Base-by-base conservation (phyloP, 805 yeast species). In the Schwanniomyces pseudopolymorphus region DNA sequence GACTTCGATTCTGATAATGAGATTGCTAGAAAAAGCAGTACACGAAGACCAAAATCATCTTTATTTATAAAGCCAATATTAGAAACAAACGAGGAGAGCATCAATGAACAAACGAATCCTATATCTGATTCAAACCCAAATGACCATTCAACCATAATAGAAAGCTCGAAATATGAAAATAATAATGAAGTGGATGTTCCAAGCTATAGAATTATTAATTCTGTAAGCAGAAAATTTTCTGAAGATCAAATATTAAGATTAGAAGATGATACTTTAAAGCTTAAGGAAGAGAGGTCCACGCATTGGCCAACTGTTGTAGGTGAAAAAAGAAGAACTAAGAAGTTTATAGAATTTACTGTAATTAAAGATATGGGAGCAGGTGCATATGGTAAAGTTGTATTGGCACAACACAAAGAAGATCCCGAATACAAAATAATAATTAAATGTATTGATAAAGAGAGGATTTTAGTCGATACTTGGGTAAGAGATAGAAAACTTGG, bases 381-480 rank as follows among this genome's bases (percentile, higher is more conserved):
- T 33, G 97, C 98, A 0, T 94, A 94, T 60, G 99, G 99, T 10
- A 88, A 89, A 60, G 99, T 94, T 16, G 85, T 89, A 21, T 74
- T 89, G 20, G 94, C 88, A 3, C 79, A 79, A 61, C 87, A 85
- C 58, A 79, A 77, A 39, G 72, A 76, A 22, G 89, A 87, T 54
- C 76, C 79, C 0, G 66, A 67, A 2, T 84, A 87, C 61, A 79
- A 75, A 50, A 85, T 89, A 35, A 88, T 94, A 14, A 80, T 91
- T 48, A 94, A 94, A 64, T 83, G 95, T 56, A 94, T 94, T 42
- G 87, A 88, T 61, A 94, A 94, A 59, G 96, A 89, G 55, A 78
- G 96, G 47, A 94, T 94, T 57, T 72, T 94, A 57, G 97, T 94
- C 9, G 99, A 94, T 63, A 90, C 98, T 0, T 94, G 99, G 99